Evolutionary conservation across 106 monocot species (phyloP).

Genomic region (Dendrobium officinale): DNA sequence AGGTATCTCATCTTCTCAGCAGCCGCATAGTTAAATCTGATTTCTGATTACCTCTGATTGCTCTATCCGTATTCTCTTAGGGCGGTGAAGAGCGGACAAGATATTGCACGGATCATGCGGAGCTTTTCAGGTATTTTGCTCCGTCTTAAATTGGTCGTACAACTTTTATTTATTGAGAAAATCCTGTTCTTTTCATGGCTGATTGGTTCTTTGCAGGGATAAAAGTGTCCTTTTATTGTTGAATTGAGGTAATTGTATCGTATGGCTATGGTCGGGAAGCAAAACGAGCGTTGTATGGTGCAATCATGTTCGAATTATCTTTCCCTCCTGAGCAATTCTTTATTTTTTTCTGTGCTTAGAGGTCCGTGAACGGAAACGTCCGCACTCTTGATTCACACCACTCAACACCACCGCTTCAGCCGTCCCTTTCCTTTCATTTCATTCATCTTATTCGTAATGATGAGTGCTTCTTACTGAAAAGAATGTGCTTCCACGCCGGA

Average conservation of each 20-base stretch:
- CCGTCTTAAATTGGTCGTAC: neutral
- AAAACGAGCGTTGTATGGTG: neutral
- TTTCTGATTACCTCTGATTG: neutral
- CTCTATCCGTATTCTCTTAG: conserved; percentile 13
- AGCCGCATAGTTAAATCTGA: neutral
- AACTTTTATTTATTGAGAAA: neutral
- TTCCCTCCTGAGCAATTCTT: neutral
- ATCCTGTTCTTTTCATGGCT: neutral
- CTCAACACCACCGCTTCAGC: no score
- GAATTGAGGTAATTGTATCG: neutral
- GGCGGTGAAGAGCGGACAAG: conserved; percentile 74
- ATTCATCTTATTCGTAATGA: no score
- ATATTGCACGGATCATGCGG: conserved; percentile 71
- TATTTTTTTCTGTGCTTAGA: no score
- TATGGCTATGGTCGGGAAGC: neutral
- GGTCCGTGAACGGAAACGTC: no score
- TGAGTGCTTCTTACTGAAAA: no score
- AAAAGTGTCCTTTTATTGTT: neutral
- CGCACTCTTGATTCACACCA: no score
- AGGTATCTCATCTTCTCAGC: conserved; percentile 19
- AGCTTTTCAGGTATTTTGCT: conserved; percentile 49
- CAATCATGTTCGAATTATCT: neutral
- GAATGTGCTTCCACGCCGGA: no score
- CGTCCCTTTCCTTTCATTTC: no score
- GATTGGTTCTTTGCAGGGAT: neutral